Percentiles rank a stretch among this genome's conserved stretches.
phyloP scores from a whole-genome alignment of 2,329 filamentous ascomycete species.

The Fusarium sp. region DNA sequence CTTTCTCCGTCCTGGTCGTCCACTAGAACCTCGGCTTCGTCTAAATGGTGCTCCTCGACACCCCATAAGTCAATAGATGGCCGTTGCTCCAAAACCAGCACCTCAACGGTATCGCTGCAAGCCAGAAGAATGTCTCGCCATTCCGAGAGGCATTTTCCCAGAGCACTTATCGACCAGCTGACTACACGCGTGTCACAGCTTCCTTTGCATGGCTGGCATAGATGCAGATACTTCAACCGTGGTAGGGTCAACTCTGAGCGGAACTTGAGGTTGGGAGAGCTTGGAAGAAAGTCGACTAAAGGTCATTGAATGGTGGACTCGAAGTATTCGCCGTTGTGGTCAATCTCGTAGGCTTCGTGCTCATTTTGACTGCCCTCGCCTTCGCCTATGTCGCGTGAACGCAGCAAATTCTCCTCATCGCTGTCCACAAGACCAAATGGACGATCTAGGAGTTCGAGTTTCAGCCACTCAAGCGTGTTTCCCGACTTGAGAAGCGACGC shows the following conservation, averaged over 20 bases:
- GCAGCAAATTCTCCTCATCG: neutral
- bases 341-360: neutral
- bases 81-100: conserved; percentile 27
- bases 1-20: neutral
- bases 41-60: conserved; percentile 9
- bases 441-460: conserved; percentile 26
- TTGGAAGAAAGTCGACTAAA: conserved; percentile 1
- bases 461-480: conserved; percentile 8
- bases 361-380: neutral
- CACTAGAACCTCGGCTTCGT: conserved; percentile 16
- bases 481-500: conserved; percentile 17
- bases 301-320: conserved; percentile 7
- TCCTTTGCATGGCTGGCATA: conserved; percentile 7
- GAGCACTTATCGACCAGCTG: conserved; percentile 15
- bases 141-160: neutral
- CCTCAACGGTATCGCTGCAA: conserved; percentile 6
- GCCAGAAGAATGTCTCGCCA: conserved; percentile 9
- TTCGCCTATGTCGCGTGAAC: neutral
- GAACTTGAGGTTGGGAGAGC: neutral
- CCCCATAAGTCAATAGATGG: neutral
- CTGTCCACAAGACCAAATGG: neutral
- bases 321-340: neutral
- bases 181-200: neutral
- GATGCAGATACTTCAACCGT: conserved; percentile 1
- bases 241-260: neutral